phyloP scores from a whole-genome alignment of 2,329 filamentous ascomycete genomes.

The Phyllosticta citribraziliensis region DNA sequence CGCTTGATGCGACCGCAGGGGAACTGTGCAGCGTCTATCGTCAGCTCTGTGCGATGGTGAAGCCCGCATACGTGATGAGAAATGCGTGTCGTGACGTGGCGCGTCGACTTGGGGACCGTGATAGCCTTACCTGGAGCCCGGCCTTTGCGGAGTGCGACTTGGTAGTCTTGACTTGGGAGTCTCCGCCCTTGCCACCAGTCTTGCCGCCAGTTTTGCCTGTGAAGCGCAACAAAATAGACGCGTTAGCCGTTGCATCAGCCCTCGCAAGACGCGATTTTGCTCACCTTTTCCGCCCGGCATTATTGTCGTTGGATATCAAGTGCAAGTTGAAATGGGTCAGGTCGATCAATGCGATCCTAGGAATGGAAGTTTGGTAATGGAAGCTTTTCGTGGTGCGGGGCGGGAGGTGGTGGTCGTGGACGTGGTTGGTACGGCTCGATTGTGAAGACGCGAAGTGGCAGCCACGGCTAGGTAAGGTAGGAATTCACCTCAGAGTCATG shows the following conservation, averaged over 20 bases:
- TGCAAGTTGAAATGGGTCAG: neutral
- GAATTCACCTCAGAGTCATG: conserved; percentile 4
- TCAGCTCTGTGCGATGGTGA: neutral
- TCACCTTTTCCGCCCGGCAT: conserved; percentile 92
- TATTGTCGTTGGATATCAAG: conserved; percentile 11
- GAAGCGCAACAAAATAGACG: conserved; percentile 8
- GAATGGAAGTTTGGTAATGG: neutral
- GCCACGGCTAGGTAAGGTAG: no score
- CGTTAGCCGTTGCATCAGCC: conserved; percentile 20
- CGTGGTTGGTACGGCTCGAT: neutral
- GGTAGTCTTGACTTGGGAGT: conserved; percentile 73
- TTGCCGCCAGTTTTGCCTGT: conserved; percentile 63
- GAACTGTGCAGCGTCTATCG: conserved; percentile 54
- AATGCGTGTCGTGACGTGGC: conserved; percentile 10
- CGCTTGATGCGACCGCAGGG: conserved; percentile 99
- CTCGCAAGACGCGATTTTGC: conserved; percentile 4
- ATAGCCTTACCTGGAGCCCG: conserved; percentile 75
- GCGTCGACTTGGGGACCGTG: neutral
- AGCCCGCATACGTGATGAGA: neutral
- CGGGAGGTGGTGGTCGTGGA: conserved; percentile 4
- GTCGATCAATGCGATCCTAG: conserved; percentile 1
- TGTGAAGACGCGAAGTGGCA: neutral
- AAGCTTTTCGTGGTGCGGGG: conserved; percentile 1
- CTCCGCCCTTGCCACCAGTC: conserved; percentile 67
- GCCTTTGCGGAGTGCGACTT: conserved; percentile 91